Conservation (phyloP, 768 basidiomycete genomes). For the Mycena albidolilacea region DNA sequence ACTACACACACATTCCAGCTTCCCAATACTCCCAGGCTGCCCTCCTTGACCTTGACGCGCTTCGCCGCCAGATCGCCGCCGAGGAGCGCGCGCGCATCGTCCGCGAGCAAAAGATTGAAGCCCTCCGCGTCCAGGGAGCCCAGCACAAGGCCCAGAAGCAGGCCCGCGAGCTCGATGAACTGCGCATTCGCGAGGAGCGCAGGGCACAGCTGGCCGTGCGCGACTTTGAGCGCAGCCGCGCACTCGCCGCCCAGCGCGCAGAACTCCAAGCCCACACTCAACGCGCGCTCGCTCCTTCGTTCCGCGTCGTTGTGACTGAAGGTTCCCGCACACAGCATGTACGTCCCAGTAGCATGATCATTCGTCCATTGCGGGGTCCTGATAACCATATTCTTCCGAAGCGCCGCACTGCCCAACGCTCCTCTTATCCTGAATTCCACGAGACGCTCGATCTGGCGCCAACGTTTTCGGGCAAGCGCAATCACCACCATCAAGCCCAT, state of each 20-base stretch:
- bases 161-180: slow-evolving; percentile 17
- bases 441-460: slow-evolving; percentile 7
- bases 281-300: slow-evolving; percentile 7
- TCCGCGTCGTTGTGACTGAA: slow-evolving; percentile 6
- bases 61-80: slow-evolving; percentile 31
- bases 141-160: background rate
- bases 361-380: slow-evolving; percentile 3
- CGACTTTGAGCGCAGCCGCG: slow-evolving; percentile 23
- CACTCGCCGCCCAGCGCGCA: slow-evolving; percentile 32
- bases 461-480: background rate
- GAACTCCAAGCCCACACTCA: slow-evolving; percentile 22
- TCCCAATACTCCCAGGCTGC: background rate
- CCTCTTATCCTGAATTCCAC: background rate
- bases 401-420: background rate
- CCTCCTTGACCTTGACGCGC: slow-evolving; percentile 27
- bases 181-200: slow-evolving; percentile 26
- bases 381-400: background rate
- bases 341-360: background rate
- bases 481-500: background rate
- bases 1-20: background rate
- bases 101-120: slow-evolving; percentile 40
- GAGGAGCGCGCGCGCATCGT: slow-evolving; percentile 33
- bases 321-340: slow-evolving; percentile 19
- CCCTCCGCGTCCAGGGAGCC: slow-evolving; percentile 35
- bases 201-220: slow-evolving; percentile 22